A percentile compares a stretch with the other conserved stretches of the same genome.
phyloP scores from a whole-genome alignment of 257 asterid genomes.

The Anisodus acutangulus region DNA sequence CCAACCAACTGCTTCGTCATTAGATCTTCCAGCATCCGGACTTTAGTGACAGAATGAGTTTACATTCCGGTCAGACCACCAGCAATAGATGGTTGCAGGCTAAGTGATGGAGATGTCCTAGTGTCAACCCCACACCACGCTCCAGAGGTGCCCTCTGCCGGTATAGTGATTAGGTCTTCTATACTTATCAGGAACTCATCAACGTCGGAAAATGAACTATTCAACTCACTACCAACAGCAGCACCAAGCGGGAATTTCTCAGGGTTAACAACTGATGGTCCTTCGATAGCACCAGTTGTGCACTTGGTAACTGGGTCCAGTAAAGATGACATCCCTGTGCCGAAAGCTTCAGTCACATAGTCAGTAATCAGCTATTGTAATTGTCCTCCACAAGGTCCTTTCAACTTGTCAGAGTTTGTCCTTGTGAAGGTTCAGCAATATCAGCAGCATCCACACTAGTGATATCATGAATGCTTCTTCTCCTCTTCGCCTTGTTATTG shows the following conservation, averaged over 20 bases:
- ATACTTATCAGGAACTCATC: neutral
- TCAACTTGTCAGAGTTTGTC: neutral
- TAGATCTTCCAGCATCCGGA: neutral
- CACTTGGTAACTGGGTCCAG: neutral
- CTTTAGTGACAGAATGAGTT: neutral
- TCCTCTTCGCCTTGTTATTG: neutral
- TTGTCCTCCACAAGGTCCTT: neutral
- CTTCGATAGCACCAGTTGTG: neutral
- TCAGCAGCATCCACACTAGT: neutral
- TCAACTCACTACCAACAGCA: neutral
- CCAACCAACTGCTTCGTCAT: neutral
- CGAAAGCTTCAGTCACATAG: neutral
- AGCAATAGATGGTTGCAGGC: neutral
- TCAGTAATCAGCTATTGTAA: neutral
- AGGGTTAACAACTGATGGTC: neutral
- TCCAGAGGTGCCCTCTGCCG: neutral
- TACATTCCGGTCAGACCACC: too few species aligned
- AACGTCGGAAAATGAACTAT: neutral
- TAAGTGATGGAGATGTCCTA: conserved; percentile 15
- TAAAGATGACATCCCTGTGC: neutral
- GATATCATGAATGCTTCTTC: neutral
- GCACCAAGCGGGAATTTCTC: too few species aligned
- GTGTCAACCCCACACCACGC: neutral
- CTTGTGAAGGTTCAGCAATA: neutral
- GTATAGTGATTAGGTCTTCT: neutral